Evolutionary conservation across 2,329 filamentous ascomycete species (phyloP).

Genomic region (Cercospora zeae-maydis): DNA sequence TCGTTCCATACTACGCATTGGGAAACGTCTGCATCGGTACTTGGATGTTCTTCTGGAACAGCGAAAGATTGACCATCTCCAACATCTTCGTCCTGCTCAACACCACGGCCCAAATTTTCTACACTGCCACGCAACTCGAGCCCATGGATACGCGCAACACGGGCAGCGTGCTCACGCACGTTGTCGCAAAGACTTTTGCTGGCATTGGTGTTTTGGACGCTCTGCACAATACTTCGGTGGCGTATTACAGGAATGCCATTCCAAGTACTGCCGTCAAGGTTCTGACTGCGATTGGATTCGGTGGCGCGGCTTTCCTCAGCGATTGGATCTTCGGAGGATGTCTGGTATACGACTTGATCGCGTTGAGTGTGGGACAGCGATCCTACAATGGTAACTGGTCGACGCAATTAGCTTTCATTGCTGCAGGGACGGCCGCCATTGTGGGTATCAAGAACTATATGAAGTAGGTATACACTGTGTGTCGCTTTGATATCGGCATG

Average conservation of each 20-base stretch:
- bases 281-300: conserved; percentile 54
- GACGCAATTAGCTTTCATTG: conserved; percentile 50
- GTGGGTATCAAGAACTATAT: conserved; percentile 52
- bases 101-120: conserved; percentile 53
- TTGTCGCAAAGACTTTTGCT: conserved; percentile 58
- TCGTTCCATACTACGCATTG: conserved; percentile 53
- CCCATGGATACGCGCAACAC: conserved; percentile 49
- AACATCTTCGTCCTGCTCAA: conserved; percentile 58
- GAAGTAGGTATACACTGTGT: conserved; percentile 43
- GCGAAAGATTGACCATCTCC: conserved; percentile 47
- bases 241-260: conserved; percentile 51
- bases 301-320: conserved; percentile 47
- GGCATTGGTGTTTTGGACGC: conserved; percentile 59
- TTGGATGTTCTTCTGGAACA: conserved; percentile 60
- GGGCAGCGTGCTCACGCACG: conserved; percentile 54
- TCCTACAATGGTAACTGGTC: conserved; percentile 51
- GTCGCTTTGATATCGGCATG: not conserved
- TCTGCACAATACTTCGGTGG: conserved; percentile 56
- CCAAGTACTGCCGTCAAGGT: conserved; percentile 50
- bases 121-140: conserved; percentile 48
- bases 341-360: conserved; percentile 57
- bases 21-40: conserved; percentile 60
- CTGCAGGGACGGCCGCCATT: conserved; percentile 51
- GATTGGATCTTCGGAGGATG: conserved; percentile 61
- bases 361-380: conserved; percentile 53